Percentiles rank a stretch among this genome's conserved stretches.
These are phyloP conservation scores for Apophysomyces variabilis DNA, from an alignment of 371 early-diverging fungal species.

Conservation along the genomic window DNA sequence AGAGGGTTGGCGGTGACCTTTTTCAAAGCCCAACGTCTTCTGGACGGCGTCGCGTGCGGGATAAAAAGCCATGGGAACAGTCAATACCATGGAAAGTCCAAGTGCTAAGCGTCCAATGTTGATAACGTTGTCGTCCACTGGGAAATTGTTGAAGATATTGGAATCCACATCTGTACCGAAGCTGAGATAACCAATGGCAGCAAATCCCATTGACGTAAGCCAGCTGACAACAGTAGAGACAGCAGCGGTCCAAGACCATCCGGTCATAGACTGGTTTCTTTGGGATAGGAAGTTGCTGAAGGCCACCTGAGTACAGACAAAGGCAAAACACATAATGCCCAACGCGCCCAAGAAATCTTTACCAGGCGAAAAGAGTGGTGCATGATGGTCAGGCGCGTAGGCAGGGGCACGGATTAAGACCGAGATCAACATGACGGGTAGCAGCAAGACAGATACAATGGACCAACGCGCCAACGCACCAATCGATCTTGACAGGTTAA, in stretches of 20 bases:
- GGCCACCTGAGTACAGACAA: constrained; percentile 62
- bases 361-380: constrained; percentile 49
- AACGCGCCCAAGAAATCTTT: constrained; percentile 58
- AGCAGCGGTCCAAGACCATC: constrained; percentile 52
- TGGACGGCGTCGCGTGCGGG: constrained; percentile 63
- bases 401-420: constrained; percentile 55
- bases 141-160: constrained; percentile 64
- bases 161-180: constrained; percentile 61
- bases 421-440: constrained; percentile 56
- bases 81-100: constrained; percentile 62
- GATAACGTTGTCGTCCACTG: constrained; percentile 51
- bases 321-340: constrained; percentile 71
- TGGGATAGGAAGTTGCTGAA: constrained; percentile 58
- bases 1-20: constrained; percentile 42
- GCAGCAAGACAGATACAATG: constrained; percentile 55
- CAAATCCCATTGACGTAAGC: constrained; percentile 62
- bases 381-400: constrained; percentile 57
- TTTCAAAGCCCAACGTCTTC: constrained; percentile 57
- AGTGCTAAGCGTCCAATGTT: constrained; percentile 58
- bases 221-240: constrained; percentile 56
- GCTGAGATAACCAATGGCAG: constrained; percentile 57
- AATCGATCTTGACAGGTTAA: constrained; percentile 57
- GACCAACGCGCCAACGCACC: constrained; percentile 60
- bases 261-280: constrained; percentile 42
- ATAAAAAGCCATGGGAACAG: constrained; percentile 62